These are phyloP conservation scores for Solanum okadae DNA, from an alignment of 257 asterid species.

Conservation along the genomic window DNA sequence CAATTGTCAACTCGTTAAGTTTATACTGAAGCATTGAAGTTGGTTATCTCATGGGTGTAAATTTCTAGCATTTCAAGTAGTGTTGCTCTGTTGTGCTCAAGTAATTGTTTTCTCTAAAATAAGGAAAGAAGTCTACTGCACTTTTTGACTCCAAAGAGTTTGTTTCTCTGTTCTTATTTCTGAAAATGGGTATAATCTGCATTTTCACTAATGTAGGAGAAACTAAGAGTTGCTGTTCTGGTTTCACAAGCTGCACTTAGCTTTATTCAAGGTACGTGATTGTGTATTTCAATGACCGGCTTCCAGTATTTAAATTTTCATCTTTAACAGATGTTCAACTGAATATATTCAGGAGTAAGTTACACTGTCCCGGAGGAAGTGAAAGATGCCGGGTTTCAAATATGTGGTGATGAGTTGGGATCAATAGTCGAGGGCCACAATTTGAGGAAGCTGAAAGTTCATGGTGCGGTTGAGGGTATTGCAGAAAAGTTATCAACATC, in stretches of 20 bases:
- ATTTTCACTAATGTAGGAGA: conserved; percentile 47
- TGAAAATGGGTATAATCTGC: background rate
- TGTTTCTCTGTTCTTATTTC: background rate
- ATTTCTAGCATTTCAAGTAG: background rate
- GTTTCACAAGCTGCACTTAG: conserved; percentile 86
- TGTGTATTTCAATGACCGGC: background rate
- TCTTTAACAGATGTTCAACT: background rate
- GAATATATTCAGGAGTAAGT: conserved; percentile 45
- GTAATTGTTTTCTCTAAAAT: background rate
- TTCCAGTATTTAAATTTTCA: background rate
- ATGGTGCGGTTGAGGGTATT: conserved; percentile 67
- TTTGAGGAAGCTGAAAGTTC: conserved; percentile 52
- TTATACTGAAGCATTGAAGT: background rate
- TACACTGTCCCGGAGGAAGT: conserved; percentile 64
- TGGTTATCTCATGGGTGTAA: background rate
- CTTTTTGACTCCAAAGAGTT: background rate
- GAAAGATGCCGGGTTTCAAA: conserved; percentile 55
- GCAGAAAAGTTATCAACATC: conserved; percentile 55
- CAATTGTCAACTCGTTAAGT: background rate
- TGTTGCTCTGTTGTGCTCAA: background rate
- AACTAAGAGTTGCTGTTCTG: conserved; percentile 76
- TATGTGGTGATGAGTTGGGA: conserved; percentile 75
- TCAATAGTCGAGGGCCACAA: conserved; percentile 70
- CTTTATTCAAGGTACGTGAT: conserved; percentile 61
- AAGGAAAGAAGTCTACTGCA: background rate